These are phyloP conservation scores for Mycena latifolia DNA, from an alignment of 768 basidiomycete genomes.

Conservation along the genomic window DNA sequence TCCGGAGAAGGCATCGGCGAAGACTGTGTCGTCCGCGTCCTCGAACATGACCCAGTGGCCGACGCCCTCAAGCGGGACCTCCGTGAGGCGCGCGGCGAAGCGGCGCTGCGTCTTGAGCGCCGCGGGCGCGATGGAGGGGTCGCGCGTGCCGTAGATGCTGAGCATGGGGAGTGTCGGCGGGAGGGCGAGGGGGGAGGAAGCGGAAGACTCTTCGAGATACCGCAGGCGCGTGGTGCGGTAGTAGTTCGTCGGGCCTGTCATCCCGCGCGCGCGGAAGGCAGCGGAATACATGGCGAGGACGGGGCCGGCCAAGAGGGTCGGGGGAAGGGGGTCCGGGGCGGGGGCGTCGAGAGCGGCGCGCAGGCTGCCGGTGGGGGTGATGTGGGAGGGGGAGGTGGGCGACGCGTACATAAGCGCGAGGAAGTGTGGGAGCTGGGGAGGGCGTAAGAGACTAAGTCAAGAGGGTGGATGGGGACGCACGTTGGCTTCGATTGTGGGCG, in stretches of 20 bases:
- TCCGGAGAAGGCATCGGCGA: constrained; percentile 7
- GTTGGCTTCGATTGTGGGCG: constrained; percentile 62
- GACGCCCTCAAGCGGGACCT: constrained; percentile 63
- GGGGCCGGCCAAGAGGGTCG: background rate
- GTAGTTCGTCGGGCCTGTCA: constrained; percentile 83
- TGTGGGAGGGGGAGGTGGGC: background rate
- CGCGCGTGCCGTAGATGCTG: constrained; percentile 70
- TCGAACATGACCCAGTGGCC: constrained; percentile 83
- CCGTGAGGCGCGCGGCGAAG: constrained; percentile 63
- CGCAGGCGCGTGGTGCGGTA: constrained; percentile 73
- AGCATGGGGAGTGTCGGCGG: constrained; percentile 64
- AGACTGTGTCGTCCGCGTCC: constrained; percentile 32
- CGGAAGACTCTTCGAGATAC: constrained; percentile 61
- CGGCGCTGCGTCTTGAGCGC: constrained; percentile 59
- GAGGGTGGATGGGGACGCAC: no score
- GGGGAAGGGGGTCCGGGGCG: background rate
- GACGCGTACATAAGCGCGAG: constrained; percentile 44
- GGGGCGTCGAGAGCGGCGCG: background rate
- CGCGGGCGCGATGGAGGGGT: constrained; percentile 58
- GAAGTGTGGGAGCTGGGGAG: constrained; percentile 58
- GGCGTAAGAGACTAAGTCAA: no score
- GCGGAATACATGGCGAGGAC: constrained; percentile 16
- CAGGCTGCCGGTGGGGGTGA: constrained; percentile 7
- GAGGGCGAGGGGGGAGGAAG: constrained; percentile 49
- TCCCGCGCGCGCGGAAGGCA: constrained; percentile 59